phyloP scores from a whole-genome alignment of 768 basidiomycete species.

The Heimioporus sp. region DNA sequence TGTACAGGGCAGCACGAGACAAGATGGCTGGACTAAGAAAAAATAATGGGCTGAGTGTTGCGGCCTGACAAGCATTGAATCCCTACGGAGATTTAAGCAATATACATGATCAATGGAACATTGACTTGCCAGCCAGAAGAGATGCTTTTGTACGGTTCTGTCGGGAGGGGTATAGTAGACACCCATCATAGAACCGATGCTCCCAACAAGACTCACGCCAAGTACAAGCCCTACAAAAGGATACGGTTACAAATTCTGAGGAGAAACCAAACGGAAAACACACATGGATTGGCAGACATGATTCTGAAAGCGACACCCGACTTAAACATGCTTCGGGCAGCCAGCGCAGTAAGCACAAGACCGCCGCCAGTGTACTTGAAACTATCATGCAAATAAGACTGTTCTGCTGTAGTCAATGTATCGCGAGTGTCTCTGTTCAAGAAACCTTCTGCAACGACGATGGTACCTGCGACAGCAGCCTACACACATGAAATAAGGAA shows the following conservation, averaged over 20 bases:
- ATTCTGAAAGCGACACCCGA: conserved; percentile 66
- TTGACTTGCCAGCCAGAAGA: conserved; percentile 70
- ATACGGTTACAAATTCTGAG: conserved; percentile 2
- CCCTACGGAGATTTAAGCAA: conserved; percentile 41
- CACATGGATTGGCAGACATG: conserved; percentile 84
- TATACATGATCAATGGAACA: background rate
- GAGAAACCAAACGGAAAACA: conserved; percentile 14
- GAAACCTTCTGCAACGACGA: conserved; percentile 59
- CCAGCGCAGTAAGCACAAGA: conserved; percentile 69
- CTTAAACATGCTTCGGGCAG: conserved; percentile 76
- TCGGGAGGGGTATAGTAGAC: conserved; percentile 78
- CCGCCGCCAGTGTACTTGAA: conserved; percentile 87
- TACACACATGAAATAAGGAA: conserved; percentile 24
- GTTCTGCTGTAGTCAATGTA: conserved; percentile 58
- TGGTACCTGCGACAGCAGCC: conserved; percentile 72
- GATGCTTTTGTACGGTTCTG: conserved; percentile 70
- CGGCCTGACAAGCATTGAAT: conserved; percentile 85
- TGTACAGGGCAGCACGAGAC: conserved; percentile 85
- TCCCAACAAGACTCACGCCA: conserved; percentile 74
- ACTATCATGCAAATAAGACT: conserved; percentile 67
- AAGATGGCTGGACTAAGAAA: conserved; percentile 85
- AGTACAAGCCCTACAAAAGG: conserved; percentile 65
- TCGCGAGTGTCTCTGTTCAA: conserved; percentile 82
- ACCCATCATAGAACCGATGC: conserved; percentile 85
- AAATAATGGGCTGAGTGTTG: conserved; percentile 85